Base-by-base conservation (phyloP, 2,329 filamentous ascomycete species). In the Colletotrichum sp. region DNA sequence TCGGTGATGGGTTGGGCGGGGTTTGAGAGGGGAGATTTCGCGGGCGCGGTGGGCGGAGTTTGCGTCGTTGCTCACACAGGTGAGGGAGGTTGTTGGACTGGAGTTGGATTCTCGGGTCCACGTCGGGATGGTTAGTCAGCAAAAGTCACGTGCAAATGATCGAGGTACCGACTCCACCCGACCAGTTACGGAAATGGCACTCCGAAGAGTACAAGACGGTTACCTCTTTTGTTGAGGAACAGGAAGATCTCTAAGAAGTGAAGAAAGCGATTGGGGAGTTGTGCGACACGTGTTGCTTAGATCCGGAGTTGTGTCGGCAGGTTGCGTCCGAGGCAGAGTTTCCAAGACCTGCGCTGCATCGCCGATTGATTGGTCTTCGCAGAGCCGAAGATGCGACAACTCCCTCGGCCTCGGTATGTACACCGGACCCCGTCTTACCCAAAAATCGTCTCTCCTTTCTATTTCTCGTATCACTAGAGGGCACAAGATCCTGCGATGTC, bases 31-130 rank as follows among this genome's bases (percentile, higher is more conserved):
- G 22, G 48, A 52, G 64, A 34, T 44, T 61, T 76, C 64, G 57
- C 64, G 48, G 39, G 71, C 70, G 71, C 73, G 52, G 63, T 74
- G 32, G 34, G 68, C 74, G 74, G 70, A 64, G 71, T 48, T 76
- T 74, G 64, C 59, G 64, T 76, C 70, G 74, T 74, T 73, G 65
- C 71, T 55, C 64, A 74, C 64, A 25, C 64, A 36, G 27, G 60
- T 48, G 76, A 63, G 60, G 74, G 76, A 63, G 60, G 74, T 75
- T 68, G 74, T 57, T 77, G 63, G 76, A 74, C 65, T 74, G 74
- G 76, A 77, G 71, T 69, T 75, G 76, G 74, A 60, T 76, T 69
- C 71, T 75, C 69, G 69, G 73, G 16, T 71, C 72, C 68, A 75
- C 72, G 34, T 68, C 65, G 70, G 70, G 9, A 65, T 60, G 2